Evolutionary conservation across 306 rosid species (phyloP), one percentile per base, ranked within the genome.

Genomic region (Corylus avellana): DNA sequence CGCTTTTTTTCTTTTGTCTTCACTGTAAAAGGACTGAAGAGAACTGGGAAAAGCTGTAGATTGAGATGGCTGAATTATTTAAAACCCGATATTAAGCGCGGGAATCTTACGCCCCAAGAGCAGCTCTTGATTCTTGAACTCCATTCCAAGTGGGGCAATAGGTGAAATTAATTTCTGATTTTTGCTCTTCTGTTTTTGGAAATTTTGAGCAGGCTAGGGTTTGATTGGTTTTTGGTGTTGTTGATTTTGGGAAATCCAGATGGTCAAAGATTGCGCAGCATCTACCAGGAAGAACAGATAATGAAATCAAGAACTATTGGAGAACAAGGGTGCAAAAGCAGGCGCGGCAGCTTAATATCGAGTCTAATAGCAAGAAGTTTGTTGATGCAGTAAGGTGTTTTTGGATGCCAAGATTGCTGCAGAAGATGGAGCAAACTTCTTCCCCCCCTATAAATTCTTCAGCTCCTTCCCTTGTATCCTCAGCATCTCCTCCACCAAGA

Each of bases 31-130:
- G 98, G 98, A 82, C 69, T 95, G 78, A 91, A 95, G 92, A 95
- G 98, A 84, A 92, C 93, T 18, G 98, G 98, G 44, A 95, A 95
- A 76, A 95, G 98, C 82, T 95, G 98, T 84, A 92, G 98, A 81
- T 80, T 95, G 35, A 90, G 98, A 77, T 95, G 98, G 98, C 84
- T 95, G 49, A 95, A 95, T 77, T 95, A 95, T 74, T 86, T 95
- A 78, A 95, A 92, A 86, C 98, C 98, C 3, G 98, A 95, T 74
- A 91, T 95, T 61, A 95, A 95, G 84, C 88, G 98, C 44, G 98
- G 98, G 50, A 92, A 95, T 63, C 96, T 95, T 48, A 87, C 94
- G 67, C 98, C 97, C 17, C 96, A 95, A 74, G 98, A 95, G 73
- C 98, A 95, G 47, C 87, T 95, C 35, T 56, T 90, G 92, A 95